Evolutionary conservation across 2,329 filamentous ascomycete genomes (phyloP).

Genomic region (Seiridium unicorne): DNA sequence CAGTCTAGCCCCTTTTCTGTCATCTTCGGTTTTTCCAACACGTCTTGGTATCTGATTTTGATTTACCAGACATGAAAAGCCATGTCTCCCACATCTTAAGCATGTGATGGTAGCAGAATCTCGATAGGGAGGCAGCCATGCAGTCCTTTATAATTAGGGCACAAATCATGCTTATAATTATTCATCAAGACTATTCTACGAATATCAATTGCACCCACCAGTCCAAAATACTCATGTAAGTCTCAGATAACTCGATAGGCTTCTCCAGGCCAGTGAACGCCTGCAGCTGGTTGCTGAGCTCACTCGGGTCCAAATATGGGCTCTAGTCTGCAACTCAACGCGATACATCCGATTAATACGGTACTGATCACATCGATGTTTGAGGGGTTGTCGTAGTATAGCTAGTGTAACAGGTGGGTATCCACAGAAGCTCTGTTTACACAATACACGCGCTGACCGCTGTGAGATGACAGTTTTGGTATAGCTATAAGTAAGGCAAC

Average conservation of each 20-base stretch:
- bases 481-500: neutral
- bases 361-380: neutral
- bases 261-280: neutral
- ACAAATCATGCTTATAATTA: slow-evolving; percentile 2
- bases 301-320: slow-evolving; percentile 2
- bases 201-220: neutral
- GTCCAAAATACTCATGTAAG: neutral
- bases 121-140: neutral
- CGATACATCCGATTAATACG: neutral
- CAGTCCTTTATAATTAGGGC: neutral
- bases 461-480: neutral
- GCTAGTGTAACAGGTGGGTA: slow-evolving; percentile 1
- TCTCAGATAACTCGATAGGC: neutral
- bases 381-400: neutral
- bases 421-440: neutral
- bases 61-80: neutral
- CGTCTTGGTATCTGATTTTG: neutral
- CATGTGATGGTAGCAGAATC: neutral
- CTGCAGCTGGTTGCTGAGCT: neutral
- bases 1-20: neutral
- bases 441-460: neutral
- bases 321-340: neutral
- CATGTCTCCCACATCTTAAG: neutral
- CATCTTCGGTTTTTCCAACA: neutral
- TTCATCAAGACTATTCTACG: neutral